A percentile compares a stretch with the other conserved stretches of the same genome.
Evolutionary conservation across 768 basidiomycete species (phyloP).

Genomic region (Lactifluus pinguis): DNA sequence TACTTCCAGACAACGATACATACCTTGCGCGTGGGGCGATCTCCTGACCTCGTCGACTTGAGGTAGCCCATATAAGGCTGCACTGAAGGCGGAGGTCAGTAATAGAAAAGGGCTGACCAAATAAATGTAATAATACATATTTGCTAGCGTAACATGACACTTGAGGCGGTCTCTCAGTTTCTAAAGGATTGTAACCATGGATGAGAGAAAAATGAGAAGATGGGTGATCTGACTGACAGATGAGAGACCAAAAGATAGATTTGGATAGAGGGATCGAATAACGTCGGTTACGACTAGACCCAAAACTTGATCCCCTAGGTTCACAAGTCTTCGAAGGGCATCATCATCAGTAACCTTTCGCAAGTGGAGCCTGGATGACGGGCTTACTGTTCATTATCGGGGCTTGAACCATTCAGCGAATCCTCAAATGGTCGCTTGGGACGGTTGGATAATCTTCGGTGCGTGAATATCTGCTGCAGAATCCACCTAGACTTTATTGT

Average conservation of each 20-base stretch:
- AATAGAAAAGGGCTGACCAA: neutral
- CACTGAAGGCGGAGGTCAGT: conserved; percentile 1
- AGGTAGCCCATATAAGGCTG: conserved; percentile 6
- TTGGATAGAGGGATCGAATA: conserved; percentile 1
- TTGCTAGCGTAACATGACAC: neutral
- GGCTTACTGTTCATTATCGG: conserved; percentile 1
- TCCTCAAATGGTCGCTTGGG: conserved; percentile 10
- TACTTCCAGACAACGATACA: neutral
- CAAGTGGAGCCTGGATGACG: neutral
- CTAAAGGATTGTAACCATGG: neutral
- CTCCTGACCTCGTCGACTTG: conserved; percentile 5
- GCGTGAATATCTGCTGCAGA: conserved; percentile 7
- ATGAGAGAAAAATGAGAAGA: neutral
- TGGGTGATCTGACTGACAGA: neutral
- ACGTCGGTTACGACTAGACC: conserved; percentile 7
- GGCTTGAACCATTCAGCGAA: neutral
- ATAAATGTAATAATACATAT: neutral
- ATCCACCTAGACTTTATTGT: neutral
- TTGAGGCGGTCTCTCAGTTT: conserved; percentile 15
- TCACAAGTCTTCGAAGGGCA: neutral
- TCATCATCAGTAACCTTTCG: neutral
- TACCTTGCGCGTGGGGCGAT: conserved; percentile 10
- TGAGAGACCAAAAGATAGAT: conserved; percentile 6
- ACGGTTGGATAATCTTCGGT: conserved; percentile 2
- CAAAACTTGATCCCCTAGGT: conserved; percentile 11